Conservation (phyloP, 2,329 filamentous ascomycete species). For the Pleomassaria siparia region DNA sequence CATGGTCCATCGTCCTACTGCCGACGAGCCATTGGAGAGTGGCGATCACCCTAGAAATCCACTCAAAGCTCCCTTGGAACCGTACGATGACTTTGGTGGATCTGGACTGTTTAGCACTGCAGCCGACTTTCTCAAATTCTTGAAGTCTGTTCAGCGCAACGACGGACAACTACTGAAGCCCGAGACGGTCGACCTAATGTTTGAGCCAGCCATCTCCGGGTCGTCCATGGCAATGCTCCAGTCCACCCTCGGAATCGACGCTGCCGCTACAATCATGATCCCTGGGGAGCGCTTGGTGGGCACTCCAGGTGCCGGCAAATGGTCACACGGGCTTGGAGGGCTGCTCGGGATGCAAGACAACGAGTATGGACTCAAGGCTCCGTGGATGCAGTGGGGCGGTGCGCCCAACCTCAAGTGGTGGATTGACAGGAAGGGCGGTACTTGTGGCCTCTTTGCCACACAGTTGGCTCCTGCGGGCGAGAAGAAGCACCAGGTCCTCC, state of each 20-base stretch:
- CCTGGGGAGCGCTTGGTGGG: conserved; percentile 17
- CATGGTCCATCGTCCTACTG: conserved; percentile 6
- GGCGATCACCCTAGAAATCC: conserved; percentile 1
- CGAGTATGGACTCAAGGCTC: conserved; percentile 13
- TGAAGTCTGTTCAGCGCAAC: conserved; percentile 20
- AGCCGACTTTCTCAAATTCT: conserved; percentile 20
- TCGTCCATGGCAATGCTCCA: conserved; percentile 10
- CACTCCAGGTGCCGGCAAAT: conserved; percentile 12
- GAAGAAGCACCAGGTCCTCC: conserved; percentile 15
- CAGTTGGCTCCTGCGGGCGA: conserved; percentile 29
- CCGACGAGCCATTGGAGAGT: conserved; percentile 6
- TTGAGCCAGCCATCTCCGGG: conserved; percentile 11
- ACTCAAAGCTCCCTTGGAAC: conserved; percentile 3
- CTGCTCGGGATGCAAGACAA: conserved; percentile 16
- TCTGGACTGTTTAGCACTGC: conserved; percentile 20
- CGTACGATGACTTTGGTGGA: conserved; percentile 22
- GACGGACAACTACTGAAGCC: conserved; percentile 19
- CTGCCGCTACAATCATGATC: conserved; percentile 14
- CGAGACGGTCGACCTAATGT: conserved; percentile 18
- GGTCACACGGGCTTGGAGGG: conserved; percentile 19
- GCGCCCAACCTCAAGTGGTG: conserved; percentile 28
- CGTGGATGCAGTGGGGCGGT: conserved; percentile 24
- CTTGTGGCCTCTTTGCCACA: conserved; percentile 27
- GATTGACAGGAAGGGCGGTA: conserved; percentile 27
- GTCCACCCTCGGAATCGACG: conserved; percentile 6